Base-by-base conservation (phyloP, 2,329 filamentous ascomycete species). In the Ophiostoma tasmaniense region DNA sequence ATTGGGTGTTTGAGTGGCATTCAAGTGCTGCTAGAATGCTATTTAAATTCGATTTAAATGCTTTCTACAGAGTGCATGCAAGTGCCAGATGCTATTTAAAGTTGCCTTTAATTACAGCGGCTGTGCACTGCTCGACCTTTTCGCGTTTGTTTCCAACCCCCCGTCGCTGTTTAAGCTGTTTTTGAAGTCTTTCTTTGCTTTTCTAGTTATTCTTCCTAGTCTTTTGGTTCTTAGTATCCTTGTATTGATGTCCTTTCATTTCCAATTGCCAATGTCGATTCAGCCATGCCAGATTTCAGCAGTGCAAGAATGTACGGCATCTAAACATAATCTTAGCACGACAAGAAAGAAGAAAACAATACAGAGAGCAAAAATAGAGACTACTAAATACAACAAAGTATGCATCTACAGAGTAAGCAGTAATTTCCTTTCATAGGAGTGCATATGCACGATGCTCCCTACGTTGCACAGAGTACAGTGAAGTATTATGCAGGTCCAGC, bases 111-210 rank as follows among this genome's bases (percentile, higher is more conserved):
- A 42, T 59, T 67, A 33, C 68, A 66, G 28, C 35, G 52, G 50
- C 52, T 50, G 28, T 55, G 64, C 42, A 35, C 33, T 8, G n/a
- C 37, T 64, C 28, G 61, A 28, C 35, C 28, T 66, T 66, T 67
- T 66, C 71, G 71, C 71, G 71, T 72, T 69, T 70, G 69, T 70
- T 69, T 70, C 59, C 68, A 67, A 50, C 70, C 71, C 71, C 70
- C 28, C 1, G 71, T 68, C 68, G 22, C 59, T 14, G 25, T 50
- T 67, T 67, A 61, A 68, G 28, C 28, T n/a, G 14, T 62, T 61
- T 35, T n/a, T 14, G 13, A 45, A 17, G 42, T 45, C 42, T 45
- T n/a, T 45, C 17, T 45, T n/a, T 45, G 3, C 37, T 39, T 14
- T 33, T 33, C 33, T 33, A 8, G 33, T 33, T 8, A 33, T 33